Evolutionary conservation across 164 flowering plant genomes (phyloP).

Genomic region (Santalum album): DNA sequence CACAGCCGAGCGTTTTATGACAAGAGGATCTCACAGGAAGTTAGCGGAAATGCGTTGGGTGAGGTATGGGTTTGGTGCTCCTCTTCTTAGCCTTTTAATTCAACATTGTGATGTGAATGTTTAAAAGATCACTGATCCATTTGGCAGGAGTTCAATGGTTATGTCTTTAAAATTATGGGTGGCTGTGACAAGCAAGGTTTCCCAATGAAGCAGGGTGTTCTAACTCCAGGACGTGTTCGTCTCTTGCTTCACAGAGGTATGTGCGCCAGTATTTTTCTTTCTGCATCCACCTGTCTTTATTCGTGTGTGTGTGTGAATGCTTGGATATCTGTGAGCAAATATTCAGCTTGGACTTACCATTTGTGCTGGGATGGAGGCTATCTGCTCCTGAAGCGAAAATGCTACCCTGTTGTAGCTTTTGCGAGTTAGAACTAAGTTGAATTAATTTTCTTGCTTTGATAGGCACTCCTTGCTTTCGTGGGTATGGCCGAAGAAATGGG

Average conservation of each 20-base stretch:
- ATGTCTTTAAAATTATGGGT: slow-evolving; percentile 5
- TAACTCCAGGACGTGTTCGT: slow-evolving; percentile 6
- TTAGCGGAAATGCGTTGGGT: slow-evolving; percentile 2
- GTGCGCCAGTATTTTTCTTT: not conserved
- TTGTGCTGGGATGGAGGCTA: no score
- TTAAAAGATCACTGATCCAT: not conserved
- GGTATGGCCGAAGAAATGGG: slow-evolving; percentile 56
- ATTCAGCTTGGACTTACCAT: no score
- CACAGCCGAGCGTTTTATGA: slow-evolving; percentile 4
- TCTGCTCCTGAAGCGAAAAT: no score
- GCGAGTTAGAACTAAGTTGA: no score
- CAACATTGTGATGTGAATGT: not conserved
- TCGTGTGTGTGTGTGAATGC: not conserved
- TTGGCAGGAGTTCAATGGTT: slow-evolving; percentile 4
- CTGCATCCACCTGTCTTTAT: not conserved
- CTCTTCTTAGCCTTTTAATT: not conserved
- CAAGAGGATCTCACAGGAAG: slow-evolving; percentile 3
- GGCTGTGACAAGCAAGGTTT: slow-evolving; percentile 7
- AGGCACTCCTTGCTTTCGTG: slow-evolving; percentile 51
- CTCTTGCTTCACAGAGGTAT: slow-evolving; percentile 5
- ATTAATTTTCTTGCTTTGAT: no score
- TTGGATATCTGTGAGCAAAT: no score
- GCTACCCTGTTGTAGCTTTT: no score
- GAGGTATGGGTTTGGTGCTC: not conserved
- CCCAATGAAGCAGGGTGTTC: slow-evolving; percentile 8